phyloP scores from a whole-genome alignment of 2,329 filamentous ascomycete species.

The Hawksworthiomyces lignivorus region DNA sequence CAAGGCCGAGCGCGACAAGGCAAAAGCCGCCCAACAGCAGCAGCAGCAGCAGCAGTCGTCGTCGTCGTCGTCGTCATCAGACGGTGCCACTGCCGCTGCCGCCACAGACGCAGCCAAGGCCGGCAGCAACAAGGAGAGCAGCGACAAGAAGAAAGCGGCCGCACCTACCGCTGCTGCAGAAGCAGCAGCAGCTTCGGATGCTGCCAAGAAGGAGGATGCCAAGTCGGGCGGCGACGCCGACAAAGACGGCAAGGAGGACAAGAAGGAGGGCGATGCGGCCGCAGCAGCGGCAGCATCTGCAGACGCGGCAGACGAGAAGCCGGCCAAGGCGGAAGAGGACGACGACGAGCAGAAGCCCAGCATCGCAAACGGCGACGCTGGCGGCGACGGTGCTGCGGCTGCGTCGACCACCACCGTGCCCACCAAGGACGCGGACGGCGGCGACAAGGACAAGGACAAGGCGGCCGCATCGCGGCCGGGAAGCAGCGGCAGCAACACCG shows the following conservation, averaged over 20 bases:
- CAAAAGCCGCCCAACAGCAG: too few species aligned
- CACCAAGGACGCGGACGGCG: conserved; percentile 12
- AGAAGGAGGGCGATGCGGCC: background rate
- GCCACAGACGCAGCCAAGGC: background rate
- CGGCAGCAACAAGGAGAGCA: background rate
- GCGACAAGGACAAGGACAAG: conserved; percentile 21
- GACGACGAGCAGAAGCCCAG: conserved; percentile 14
- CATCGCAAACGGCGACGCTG: conserved; percentile 8
- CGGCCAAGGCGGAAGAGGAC: conserved; percentile 12
- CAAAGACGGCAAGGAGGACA: background rate
- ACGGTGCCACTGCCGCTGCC: too few species aligned
- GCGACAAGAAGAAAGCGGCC: background rate
- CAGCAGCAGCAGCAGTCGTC: too few species aligned
- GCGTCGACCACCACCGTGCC: too few species aligned
- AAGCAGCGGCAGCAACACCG: conserved; percentile 28
- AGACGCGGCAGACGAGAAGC: too few species aligned
- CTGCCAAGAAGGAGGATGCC: background rate
- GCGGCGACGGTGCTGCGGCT: conserved; percentile 2
- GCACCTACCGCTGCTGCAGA: background rate
- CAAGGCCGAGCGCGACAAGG: conserved; percentile 44
- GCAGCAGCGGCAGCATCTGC: background rate
- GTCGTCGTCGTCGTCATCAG: too few species aligned
- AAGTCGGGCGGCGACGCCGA: background rate
- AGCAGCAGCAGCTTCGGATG: too few species aligned
- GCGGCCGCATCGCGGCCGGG: conserved; percentile 28